Base-by-base conservation (phyloP, 257 asterid genomes). In the Lavandula angustifolia region DNA sequence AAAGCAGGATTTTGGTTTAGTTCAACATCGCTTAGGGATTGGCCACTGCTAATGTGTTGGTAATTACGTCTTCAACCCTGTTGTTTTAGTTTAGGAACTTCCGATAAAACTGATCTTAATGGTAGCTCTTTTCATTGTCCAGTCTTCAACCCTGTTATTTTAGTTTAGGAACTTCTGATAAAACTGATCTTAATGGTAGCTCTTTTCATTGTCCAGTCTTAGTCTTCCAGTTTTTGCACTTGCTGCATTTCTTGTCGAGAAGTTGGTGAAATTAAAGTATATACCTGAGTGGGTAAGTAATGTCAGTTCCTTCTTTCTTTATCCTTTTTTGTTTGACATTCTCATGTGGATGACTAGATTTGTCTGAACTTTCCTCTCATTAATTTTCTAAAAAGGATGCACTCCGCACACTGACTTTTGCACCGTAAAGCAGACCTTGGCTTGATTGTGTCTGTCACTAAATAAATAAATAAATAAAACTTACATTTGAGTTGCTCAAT, bases 21-120 rank as follows among this genome's bases (percentile, higher is more conserved):
- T 77, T 75, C 97, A 10, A 88, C 74, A 67, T 90, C 97, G 18
- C 78, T 90, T 32, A 70, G 92, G 73, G 97, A 94, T 79, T 94
- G 99, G 99, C 99, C 99, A 14, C 82, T 87, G 64, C 78, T 90
- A 17, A 84, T 94, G 95, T 87, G 99, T 81, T 90, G 99, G 99
- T 94, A 90, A 72, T 49, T 50, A 53, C 52, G 49, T 67, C 64
- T 68, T 66, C 59, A 14, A 5, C 48, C 29, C 34, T 32, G 33
- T 61, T 49, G 17, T 7, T 14, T 22, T 62, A 27, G 61, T 59
- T 17, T 55, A 32, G 18, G 55, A 18, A 35, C 42, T 48, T 32
- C 49, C 54, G 3, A 29, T 49, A 53, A 54, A 55, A 6, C 37
- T 2, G 5, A 47, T 71, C 54, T 14, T 63, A 55, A 13, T 17